A percentile compares a stretch with the other conserved stretches of the same genome.
Conservation (phyloP, 208 protist genomes). For the Herpetomonas samuelpessoai region DNA sequence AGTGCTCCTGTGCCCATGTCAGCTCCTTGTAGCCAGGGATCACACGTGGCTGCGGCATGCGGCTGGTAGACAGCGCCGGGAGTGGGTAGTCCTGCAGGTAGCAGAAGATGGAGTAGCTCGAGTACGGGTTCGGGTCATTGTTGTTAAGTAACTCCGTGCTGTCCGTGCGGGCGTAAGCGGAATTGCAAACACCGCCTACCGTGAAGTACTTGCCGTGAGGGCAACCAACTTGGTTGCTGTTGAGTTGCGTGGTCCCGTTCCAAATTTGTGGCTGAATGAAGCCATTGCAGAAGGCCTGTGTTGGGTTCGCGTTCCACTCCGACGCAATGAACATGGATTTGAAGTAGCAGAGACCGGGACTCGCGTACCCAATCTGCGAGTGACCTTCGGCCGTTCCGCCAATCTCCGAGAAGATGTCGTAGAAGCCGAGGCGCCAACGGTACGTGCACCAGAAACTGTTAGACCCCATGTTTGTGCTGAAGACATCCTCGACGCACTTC, state of each 20-base stretch:
- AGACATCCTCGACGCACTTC: not conserved
- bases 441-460: not conserved
- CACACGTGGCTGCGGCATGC: conserved; percentile 2
- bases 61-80: not conserved
- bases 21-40: conserved; percentile 12
- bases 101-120: not conserved
- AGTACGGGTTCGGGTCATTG: not conserved
- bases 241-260: not conserved
- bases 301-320: no score
- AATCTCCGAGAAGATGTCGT: not conserved
- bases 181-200: not conserved
- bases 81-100: not conserved
- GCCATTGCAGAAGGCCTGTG: not conserved
- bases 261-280: not conserved
- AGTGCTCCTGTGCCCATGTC: conserved; percentile 10
- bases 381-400: not conserved
- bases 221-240: no score
- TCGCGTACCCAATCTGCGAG: not conserved
- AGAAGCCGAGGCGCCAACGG: not conserved
- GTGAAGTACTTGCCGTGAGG: not conserved
- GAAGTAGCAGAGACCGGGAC: not conserved
- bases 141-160: not conserved
- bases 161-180: not conserved
- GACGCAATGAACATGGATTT: not conserved
- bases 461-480: not conserved